Base-by-base conservation (phyloP, 345 rosid species). In the Acer negundo region DNA sequence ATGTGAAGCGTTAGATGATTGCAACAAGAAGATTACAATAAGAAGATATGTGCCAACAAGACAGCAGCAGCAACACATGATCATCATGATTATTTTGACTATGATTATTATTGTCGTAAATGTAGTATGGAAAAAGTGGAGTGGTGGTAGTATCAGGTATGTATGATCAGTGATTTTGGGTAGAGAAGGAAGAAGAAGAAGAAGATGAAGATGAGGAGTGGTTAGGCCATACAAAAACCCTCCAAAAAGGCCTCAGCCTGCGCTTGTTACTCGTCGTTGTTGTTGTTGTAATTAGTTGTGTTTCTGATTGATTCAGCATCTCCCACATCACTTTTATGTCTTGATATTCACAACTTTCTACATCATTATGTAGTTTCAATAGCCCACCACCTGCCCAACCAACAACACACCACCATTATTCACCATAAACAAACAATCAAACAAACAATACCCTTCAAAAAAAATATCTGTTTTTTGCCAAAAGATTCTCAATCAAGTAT, bases 281-380 rank as follows among this genome's bases (percentile, higher is more conserved):
- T 35, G 38, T 35, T 17, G 62, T 56, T 56, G 62, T 20, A 1
- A 76, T 67, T 77, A 78, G 64, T 74, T 83, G 90, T 1, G 82
- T 28, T 59, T 88, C 94, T 7, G 92, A 78, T 79, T 86, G 79
- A 46, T 77, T 84, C 78, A 90, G 89, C 86, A 90, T 88, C 81
- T 90, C 92, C 94, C 92, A 90, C 94, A 90, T 90, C 69, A 90
- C 92, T 68, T 88, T 90, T 76, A 90, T 89, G 73, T 90, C 94
- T 71, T 89, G 84, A 62, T 90, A 89, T 69, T 86, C 94, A 69
- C 92, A 90, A 61, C 84, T 89, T 69, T 89, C 91, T 65, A 90
- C 85, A 78, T 89, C 94, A 68, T 87, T 85, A 58, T 83, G 92
- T 13, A 90, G 94, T 79, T 86, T 89, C 85, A 90, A 80, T 40